These are phyloP conservation scores for Lolium multiflorum DNA, from an alignment of 176 grass and related monocot genomes.

Conservation along the genomic window DNA sequence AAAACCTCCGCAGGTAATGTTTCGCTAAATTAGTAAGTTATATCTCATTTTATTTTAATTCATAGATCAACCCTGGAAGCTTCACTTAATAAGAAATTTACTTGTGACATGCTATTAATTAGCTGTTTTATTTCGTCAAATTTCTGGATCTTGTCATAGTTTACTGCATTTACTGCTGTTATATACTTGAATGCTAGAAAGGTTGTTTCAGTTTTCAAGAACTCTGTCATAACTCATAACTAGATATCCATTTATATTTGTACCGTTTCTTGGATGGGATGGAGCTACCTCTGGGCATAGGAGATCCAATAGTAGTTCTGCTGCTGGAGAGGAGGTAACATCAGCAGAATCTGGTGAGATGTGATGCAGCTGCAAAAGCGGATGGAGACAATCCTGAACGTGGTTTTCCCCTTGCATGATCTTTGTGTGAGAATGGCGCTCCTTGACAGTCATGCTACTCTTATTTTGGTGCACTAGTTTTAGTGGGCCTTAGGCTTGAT, in stretches of 20 bases:
- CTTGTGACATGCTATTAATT: not conserved
- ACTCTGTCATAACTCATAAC: no score
- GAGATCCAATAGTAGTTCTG: not conserved
- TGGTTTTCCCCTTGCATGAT: not conserved
- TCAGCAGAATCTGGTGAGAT: not conserved
- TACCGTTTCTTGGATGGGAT: not conserved
- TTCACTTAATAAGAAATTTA: not conserved
- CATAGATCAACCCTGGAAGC: not conserved
- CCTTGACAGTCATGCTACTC: not conserved
- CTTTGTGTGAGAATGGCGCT: not conserved
- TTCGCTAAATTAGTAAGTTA: not conserved
- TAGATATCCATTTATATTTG: not conserved
- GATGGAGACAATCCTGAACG: not conserved
- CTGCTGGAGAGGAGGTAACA: not conserved
- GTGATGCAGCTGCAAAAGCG: not conserved
- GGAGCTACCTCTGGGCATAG: not conserved
- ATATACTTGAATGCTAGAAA: not conserved
- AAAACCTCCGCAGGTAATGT: slow-evolving; percentile 73
- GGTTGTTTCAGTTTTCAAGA: not conserved
- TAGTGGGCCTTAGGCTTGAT: not conserved
- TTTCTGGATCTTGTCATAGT: not conserved
- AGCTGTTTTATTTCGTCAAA: not conserved
- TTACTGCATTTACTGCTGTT: slow-evolving; percentile 10
- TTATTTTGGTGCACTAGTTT: not conserved
- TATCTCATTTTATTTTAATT: slow-evolving; percentile 9